Evolutionary conservation across 2,329 filamentous ascomycete species (phyloP).

Genomic region (Nemania bipapillata): DNA sequence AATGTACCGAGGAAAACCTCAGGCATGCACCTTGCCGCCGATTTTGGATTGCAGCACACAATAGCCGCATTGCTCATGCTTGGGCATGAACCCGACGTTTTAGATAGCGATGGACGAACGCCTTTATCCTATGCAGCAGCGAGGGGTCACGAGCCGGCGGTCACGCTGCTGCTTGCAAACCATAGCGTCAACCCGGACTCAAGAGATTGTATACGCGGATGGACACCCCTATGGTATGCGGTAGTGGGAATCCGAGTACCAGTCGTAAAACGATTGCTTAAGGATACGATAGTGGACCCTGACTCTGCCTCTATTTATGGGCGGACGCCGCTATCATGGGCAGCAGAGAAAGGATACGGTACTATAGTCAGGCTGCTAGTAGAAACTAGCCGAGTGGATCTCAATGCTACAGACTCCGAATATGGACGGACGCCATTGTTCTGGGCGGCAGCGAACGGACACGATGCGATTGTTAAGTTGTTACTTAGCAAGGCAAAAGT

Average conservation of each 20-base stretch:
- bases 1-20: background rate
- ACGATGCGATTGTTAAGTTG: slow-evolving; percentile 14
- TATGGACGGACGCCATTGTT: slow-evolving; percentile 15
- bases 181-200: background rate
- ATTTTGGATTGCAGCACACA: slow-evolving; percentile 17
- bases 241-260: background rate
- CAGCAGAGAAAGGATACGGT: slow-evolving; percentile 14
- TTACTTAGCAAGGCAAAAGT: slow-evolving; percentile 2
- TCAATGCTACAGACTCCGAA: background rate
- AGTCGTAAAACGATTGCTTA: slow-evolving; percentile 2
- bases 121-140: slow-evolving; percentile 16
- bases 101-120: slow-evolving; percentile 5
- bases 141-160: background rate
- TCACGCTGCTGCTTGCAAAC: slow-evolving; percentile 2
- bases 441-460: slow-evolving; percentile 15
- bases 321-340: slow-evolving; percentile 14
- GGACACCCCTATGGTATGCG: slow-evolving; percentile 7
- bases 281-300: background rate
- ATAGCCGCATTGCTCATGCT: background rate
- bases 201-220: background rate
- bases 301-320: background rate
- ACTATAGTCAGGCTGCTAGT: slow-evolving; percentile 6
- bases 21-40: slow-evolving; percentile 15
- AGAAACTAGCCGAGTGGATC: no score
- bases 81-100: background rate